Base-by-base conservation (phyloP, 306 rosid genomes). In the Arachis hypogaea region DNA sequence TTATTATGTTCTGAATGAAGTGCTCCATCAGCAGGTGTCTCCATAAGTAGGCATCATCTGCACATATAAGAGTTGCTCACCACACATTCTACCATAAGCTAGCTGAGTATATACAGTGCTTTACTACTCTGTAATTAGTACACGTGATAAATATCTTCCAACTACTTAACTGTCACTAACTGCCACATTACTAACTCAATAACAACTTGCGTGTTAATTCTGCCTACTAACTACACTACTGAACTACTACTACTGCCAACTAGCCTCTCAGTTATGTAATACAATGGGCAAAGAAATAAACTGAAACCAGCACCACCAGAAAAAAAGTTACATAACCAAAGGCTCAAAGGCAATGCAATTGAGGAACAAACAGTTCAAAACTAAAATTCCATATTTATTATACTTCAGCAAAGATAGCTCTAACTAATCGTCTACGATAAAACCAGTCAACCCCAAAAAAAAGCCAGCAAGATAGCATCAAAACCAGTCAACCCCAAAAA, bases 1-100 rank as follows among this genome's bases (percentile, higher is more conserved):
- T 22, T 22, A 22, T 22, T 22, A 22, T 22, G 28, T 22, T 22
- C 28, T 22, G 28, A 22, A 22, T 22, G 28, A 22, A 22, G 28
- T 22, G 28, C 28, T 22, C 28, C 28, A 22, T 22, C 28, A 22
- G 28, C 0, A 22, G 28, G 1, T 59, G 71, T 36, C 68, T 55
- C 47, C 69, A 77, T 36, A 63, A 9, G 74, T 66, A 66, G 76
- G 43, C 61, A 65, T 54, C 72, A 16, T 41, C 55, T 60, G 42
- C 66, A 63, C 74, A 46, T 67, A 38, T 7, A 73, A 36, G 45
- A 42, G 45, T 60, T 73, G 68, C 45, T 62, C 77, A 28, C 62
- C 72, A 40, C 10, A 22, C 28, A 22, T 22, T 22, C 28, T 22
- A 22, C 28, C 28, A 22, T 22, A 22, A 22, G 28, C 28, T 22